Percentiles rank a stretch among this genome's conserved stretches.
These are phyloP conservation scores for Botrytis elliptica DNA, from an alignment of 2,329 filamentous ascomycete genomes.

Conservation along the genomic window DNA sequence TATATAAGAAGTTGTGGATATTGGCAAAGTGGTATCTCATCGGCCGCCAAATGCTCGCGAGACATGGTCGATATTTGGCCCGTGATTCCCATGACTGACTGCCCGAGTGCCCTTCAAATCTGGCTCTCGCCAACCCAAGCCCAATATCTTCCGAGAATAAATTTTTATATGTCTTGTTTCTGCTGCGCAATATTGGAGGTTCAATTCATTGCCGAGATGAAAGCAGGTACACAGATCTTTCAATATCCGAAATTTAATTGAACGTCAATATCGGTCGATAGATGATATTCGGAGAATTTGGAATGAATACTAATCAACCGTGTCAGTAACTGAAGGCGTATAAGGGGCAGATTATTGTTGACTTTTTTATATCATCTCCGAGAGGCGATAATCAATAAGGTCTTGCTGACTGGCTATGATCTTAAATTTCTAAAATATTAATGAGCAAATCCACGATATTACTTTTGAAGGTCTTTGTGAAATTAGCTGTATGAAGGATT, in stretches of 20 bases:
- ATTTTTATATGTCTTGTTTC: neutral
- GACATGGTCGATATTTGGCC: slow-evolving; percentile 4
- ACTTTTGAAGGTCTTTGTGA: neutral
- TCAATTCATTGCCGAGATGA: slow-evolving; percentile 8
- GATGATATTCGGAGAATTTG: neutral
- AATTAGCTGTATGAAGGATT: neutral
- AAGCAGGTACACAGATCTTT: neutral
- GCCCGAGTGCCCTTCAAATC: neutral
- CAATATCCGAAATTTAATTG: slow-evolving; percentile 12
- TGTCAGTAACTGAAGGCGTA: neutral
- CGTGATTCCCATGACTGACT: slow-evolving; percentile 9
- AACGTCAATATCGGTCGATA: neutral
- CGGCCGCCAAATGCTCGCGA: neutral
- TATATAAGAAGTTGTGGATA: neutral
- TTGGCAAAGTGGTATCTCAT: neutral
- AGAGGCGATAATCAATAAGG: neutral
- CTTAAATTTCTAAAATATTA: neutral
- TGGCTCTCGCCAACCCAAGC: neutral
- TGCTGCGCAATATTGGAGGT: slow-evolving; percentile 7
- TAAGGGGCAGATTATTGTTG: slow-evolving; percentile 1
- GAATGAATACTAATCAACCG: neutral
- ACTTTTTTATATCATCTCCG: slow-evolving; percentile 6
- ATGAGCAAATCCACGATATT: neutral
- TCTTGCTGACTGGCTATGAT: neutral
- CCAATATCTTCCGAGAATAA: neutral